Percentiles rank a stretch among this genome's conserved stretches.
Conservation (phyloP, 1,284 basidiomycete species). For the Ceratobasidium sp. region DNA sequence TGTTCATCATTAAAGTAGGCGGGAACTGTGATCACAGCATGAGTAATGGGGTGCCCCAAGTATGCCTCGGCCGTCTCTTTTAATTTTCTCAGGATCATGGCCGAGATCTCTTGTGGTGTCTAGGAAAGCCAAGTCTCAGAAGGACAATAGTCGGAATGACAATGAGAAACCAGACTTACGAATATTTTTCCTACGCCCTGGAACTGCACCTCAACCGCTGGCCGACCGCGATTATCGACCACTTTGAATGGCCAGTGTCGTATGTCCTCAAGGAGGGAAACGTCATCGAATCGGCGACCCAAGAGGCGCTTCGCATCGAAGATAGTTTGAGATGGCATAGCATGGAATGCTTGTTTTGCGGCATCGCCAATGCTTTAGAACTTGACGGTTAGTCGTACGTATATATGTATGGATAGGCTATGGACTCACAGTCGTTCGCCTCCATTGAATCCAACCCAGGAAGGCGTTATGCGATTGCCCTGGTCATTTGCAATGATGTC, state of each 20-base stretch:
- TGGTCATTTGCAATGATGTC: background rate
- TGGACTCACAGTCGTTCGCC: slow-evolving; percentile 3
- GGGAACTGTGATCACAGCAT: slow-evolving; percentile 66
- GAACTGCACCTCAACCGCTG: slow-evolving; percentile 70
- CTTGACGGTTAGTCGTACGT: background rate
- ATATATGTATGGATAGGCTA: background rate
- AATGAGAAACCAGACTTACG: background rate
- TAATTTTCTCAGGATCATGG: background rate
- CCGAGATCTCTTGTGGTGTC: slow-evolving; percentile 8
- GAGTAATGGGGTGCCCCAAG: slow-evolving; percentile 53
- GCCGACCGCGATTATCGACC: slow-evolving; percentile 66
- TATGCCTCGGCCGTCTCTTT: background rate
- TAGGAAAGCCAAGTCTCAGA: slow-evolving; percentile 30
- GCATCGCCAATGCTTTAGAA: background rate
- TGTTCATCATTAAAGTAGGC: slow-evolving; percentile 73
- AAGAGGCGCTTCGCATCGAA: background rate
- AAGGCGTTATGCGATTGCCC: background rate
- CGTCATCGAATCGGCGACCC: background rate
- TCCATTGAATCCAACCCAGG: background rate
- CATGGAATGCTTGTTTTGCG: background rate
- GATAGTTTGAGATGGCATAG: background rate
- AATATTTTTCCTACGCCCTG: slow-evolving; percentile 67
- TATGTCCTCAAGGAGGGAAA: background rate
- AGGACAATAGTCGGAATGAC: background rate
- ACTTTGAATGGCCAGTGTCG: slow-evolving; percentile 67